Conservation (phyloP, 345 rosid genomes). For the Bruguiera gymnorhiza region DNA sequence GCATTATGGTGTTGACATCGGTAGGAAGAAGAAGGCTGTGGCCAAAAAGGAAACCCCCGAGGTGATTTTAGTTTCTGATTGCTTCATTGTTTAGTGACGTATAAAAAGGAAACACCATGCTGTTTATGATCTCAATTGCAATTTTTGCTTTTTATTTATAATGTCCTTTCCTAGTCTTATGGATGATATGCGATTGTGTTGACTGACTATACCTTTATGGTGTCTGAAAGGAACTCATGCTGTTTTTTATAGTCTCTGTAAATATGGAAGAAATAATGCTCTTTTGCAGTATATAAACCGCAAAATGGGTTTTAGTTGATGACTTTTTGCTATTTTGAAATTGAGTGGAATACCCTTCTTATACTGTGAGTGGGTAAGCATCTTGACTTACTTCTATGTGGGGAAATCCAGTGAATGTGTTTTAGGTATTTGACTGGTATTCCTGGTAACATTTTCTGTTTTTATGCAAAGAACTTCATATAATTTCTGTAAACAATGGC, state of each 20-base stretch:
- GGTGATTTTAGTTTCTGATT: background rate
- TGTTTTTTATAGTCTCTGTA: no score
- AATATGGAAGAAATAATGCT: no score
- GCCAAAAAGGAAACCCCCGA: background rate
- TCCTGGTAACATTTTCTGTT: background rate
- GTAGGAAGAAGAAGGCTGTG: constrained; percentile 1
- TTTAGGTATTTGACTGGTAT: background rate
- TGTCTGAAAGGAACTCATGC: no score
- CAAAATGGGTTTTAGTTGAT: background rate
- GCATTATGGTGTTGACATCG: constrained; percentile 9
- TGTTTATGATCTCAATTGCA: no score
- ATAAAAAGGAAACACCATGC: background rate
- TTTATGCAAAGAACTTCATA: background rate
- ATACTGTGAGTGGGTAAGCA: no score
- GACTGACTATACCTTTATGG: no score
- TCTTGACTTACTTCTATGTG: no score
- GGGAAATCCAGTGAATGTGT: no score
- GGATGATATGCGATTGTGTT: no score
- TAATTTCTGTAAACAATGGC: background rate
- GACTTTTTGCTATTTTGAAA: background rate
- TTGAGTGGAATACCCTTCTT: background rate
- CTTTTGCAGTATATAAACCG: no score
- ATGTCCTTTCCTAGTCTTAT: no score
- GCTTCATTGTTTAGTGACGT: background rate
- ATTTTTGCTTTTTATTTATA: no score